Conservation (phyloP, 176 grass and related monocot genomes). For the Oryza punctata region DNA sequence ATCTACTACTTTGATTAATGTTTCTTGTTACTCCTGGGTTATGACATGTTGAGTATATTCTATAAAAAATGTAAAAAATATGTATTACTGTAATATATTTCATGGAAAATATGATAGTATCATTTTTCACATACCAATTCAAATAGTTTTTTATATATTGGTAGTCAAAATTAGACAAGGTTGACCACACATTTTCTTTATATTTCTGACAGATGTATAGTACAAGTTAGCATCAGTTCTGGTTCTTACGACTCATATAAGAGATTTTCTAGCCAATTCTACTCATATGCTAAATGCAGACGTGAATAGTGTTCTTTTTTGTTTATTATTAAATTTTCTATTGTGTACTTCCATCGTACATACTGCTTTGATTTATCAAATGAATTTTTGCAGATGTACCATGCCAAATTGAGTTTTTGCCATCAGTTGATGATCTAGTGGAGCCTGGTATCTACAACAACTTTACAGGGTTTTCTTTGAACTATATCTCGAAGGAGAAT, state of each 20-base stretch:
- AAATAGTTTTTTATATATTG: not conserved
- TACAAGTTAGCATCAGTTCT: not conserved
- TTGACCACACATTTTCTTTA: not conserved
- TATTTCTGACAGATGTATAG: not conserved
- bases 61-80: not conserved
- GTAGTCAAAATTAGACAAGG: not conserved
- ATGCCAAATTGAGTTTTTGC: constrained; percentile 70
- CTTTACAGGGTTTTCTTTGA: constrained; percentile 70
- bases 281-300: constrained; percentile 16
- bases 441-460: constrained; percentile 61
- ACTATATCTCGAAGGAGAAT: constrained; percentile 59
- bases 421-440: constrained; percentile 60
- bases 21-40: not conserved
- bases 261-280: not conserved
- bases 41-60: not conserved
- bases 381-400: constrained; percentile 65
- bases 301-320: not conserved
- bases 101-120: not conserved
- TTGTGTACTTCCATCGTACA: not conserved
- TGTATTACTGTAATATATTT: too few species aligned
- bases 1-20: constrained; percentile 22
- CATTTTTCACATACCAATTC: not conserved
- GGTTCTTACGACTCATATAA: not conserved
- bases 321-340: not conserved
- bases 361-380: constrained; percentile 26